Evolutionary conservation across 441 rosid species (phyloP).

Genomic region (Euphorbia celastroides): DNA sequence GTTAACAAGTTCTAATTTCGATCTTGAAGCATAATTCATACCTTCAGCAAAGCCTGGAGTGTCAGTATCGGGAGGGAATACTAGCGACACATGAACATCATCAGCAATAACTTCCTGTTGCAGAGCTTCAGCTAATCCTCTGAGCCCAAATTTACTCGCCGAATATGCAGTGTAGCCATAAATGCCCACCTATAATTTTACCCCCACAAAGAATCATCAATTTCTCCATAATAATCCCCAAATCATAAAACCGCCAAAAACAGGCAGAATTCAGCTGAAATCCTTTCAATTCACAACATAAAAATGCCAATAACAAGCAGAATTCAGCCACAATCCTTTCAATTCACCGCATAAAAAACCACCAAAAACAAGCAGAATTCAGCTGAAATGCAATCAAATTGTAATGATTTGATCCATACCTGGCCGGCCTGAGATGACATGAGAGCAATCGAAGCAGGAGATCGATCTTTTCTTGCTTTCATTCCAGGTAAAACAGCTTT

Average conservation of each 20-base stretch:
- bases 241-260: background rate
- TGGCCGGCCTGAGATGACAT: constrained; percentile 91
- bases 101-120: constrained; percentile 87
- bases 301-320: too few relatives aligned
- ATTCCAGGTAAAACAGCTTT: constrained; percentile 82
- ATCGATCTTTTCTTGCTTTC: constrained; percentile 45
- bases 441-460: constrained; percentile 63
- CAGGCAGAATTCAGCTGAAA: too few relatives aligned
- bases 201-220: background rate
- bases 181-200: constrained; percentile 60
- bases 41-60: constrained; percentile 80
- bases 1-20: background rate
- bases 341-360: background rate
- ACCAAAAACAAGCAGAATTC: background rate
- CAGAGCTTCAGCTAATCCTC: constrained; percentile 94
- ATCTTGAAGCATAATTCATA: constrained; percentile 12
- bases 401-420: constrained; percentile 30
- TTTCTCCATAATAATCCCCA: background rate
- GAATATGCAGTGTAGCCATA: constrained; percentile 91
- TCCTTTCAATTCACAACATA: too few relatives aligned
- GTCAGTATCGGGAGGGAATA: constrained; percentile 83
- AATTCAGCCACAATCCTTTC: too few relatives aligned
- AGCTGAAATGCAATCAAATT: background rate
- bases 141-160: constrained; percentile 84
- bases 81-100: constrained; percentile 67